phyloP scores from a whole-genome alignment of 306 rosid genomes.

The Cucurbita ficifolia region DNA sequence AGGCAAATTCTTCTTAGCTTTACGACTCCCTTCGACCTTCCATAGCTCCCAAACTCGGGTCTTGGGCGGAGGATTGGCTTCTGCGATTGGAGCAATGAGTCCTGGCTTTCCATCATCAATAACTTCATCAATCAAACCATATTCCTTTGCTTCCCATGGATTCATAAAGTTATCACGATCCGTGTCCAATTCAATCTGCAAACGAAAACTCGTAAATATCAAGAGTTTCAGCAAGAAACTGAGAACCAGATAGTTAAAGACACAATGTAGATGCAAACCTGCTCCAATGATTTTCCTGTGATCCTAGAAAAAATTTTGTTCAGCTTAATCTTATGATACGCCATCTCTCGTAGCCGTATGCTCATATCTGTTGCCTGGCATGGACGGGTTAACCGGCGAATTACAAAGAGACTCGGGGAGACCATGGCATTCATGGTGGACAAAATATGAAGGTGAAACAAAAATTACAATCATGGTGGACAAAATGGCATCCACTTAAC shows the following conservation, averaged over 20 bases:
- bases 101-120: conserved; percentile 94
- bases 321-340: conserved; percentile 70
- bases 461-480: not conserved
- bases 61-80: conserved; percentile 58
- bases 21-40: conserved; percentile 44
- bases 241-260: not conserved
- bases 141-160: conserved; percentile 89
- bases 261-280: conserved; percentile 28
- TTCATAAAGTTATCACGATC: conserved; percentile 86
- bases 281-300: conserved; percentile 60
- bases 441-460: not conserved
- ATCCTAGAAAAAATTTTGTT: conserved; percentile 76
- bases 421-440: too few relatives aligned
- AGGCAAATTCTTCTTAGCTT: conserved; percentile 48
- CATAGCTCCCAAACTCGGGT: conserved; percentile 41
- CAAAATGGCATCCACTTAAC: not conserved
- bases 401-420: not conserved
- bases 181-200: conserved; percentile 68
- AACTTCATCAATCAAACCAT: conserved; percentile 69
- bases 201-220: not conserved
- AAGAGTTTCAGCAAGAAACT: not conserved
- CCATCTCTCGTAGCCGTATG: conserved; percentile 71
- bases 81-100: conserved; percentile 64
- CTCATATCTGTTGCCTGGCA: conserved; percentile 66
- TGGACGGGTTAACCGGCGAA: not conserved